phyloP scores from a whole-genome alignment of 768 basidiomycete species.

The Tephrocybe rancida region DNA sequence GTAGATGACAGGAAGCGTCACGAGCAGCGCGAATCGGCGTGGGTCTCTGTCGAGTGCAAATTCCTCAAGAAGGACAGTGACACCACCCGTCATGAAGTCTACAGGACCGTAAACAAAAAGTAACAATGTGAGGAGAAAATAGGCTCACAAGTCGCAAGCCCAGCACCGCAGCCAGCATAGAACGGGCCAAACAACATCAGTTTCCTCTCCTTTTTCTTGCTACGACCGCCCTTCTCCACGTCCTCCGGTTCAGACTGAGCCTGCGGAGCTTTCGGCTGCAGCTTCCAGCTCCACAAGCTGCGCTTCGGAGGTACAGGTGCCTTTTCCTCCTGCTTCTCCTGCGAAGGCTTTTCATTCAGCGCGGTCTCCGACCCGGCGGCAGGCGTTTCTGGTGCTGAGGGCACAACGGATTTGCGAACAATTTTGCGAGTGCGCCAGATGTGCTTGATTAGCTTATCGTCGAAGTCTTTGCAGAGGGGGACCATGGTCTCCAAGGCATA shows the following conservation, averaged over 20 bases:
- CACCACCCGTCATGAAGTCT: slow-evolving; percentile 67
- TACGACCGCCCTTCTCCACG: slow-evolving; percentile 37
- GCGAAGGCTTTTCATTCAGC: slow-evolving; percentile 37
- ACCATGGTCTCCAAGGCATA: slow-evolving; percentile 72
- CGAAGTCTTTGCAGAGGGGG: slow-evolving; percentile 70
- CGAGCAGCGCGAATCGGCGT: slow-evolving; percentile 65
- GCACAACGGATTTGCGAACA: slow-evolving; percentile 19
- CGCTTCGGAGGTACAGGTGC: slow-evolving; percentile 18
- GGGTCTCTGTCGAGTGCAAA: slow-evolving; percentile 64
- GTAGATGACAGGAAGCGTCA: slow-evolving; percentile 70
- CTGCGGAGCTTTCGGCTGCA: slow-evolving; percentile 31
- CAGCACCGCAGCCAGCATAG: slow-evolving; percentile 71
- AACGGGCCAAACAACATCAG: slow-evolving; percentile 65
- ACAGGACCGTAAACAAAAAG: neutral
- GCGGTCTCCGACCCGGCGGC: slow-evolving; percentile 26
- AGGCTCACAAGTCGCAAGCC: slow-evolving; percentile 58
- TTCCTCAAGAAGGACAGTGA: slow-evolving; percentile 64
- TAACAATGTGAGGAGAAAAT: neutral
- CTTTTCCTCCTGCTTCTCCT: slow-evolving; percentile 21
- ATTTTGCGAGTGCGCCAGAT: slow-evolving; percentile 64
- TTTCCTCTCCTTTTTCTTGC: slow-evolving; percentile 40
- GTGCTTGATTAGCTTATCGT: slow-evolving; percentile 77
- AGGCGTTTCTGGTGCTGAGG: slow-evolving; percentile 13
- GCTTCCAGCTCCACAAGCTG: slow-evolving; percentile 48
- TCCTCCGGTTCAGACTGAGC: slow-evolving; percentile 20